Percentiles rank a stretch among this genome's conserved stretches.
These are phyloP conservation scores for Arabis alpina DNA, from an alignment of 345 rosid species.

Conservation along the genomic window DNA sequence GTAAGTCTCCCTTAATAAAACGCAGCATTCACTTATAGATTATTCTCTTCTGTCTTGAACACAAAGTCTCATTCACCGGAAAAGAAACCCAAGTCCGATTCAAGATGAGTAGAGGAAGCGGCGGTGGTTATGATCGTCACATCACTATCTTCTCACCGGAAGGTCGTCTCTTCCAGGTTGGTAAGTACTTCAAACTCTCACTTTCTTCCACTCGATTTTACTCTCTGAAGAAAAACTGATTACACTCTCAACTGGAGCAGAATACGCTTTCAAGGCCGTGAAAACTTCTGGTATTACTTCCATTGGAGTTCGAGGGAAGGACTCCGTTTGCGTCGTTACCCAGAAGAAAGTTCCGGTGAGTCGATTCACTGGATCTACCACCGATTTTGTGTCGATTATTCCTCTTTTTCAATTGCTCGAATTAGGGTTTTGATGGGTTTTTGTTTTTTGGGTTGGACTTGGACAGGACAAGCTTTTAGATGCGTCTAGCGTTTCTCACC, in stretches of 20 bases:
- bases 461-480: conserved; percentile 98
- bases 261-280: conserved; percentile 98
- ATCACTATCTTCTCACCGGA: conserved; percentile 90
- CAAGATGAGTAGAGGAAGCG: conserved; percentile 85
- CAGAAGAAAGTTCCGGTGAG: conserved; percentile 99
- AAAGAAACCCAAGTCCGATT: too few relatives aligned
- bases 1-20: too few relatives aligned
- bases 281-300: conserved; percentile 95
- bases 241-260: conserved; percentile 41
- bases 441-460: background rate
- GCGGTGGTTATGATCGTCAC: conserved; percentile 87
- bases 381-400: too few relatives aligned
- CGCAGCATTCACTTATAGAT: too few relatives aligned
- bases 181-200: conserved; percentile 41
- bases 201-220: background rate
- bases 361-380: too few relatives aligned
- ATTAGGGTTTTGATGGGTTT: conserved; percentile 10
- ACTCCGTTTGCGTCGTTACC: conserved; percentile 93
- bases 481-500: conserved; percentile 89
- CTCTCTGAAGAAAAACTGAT: too few relatives aligned
- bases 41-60: too few relatives aligned
- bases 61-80: too few relatives aligned
- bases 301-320: conserved; percentile 96
- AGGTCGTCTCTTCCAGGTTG: conserved; percentile 92
- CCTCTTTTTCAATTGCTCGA: background rate